Conservation (phyloP, 2,329 filamentous ascomycete genomes). For the Pezicula neosporulosa region DNA sequence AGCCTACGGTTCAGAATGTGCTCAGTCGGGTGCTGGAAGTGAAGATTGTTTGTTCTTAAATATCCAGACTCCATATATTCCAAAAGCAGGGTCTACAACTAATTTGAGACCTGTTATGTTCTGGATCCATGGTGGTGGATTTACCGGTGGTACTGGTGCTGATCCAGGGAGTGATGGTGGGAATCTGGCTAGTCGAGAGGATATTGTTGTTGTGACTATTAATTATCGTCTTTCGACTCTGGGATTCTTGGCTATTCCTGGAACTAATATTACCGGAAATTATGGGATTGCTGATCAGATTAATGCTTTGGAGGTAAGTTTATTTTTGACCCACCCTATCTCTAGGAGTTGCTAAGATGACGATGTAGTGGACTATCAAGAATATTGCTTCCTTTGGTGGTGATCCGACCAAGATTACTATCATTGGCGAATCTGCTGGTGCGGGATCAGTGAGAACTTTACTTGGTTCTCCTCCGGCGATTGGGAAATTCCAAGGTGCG, state of each 20-base stretch:
- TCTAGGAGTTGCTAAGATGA: background rate
- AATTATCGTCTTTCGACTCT: constrained; percentile 24
- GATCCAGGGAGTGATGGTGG: constrained; percentile 23
- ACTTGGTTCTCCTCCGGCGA: constrained; percentile 43
- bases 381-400: constrained; percentile 44
- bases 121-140: constrained; percentile 32
- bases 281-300: constrained; percentile 50
- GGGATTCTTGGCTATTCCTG: constrained; percentile 42
- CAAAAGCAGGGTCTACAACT: constrained; percentile 13
- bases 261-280: constrained; percentile 47
- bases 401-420: constrained; percentile 41
- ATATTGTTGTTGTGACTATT: constrained; percentile 24
- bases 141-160: constrained; percentile 16
- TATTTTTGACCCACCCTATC: background rate
- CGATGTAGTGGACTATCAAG: constrained; percentile 41
- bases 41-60: constrained; percentile 27
- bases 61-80: constrained; percentile 35
- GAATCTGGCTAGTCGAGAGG: constrained; percentile 23
- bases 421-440: constrained; percentile 48
- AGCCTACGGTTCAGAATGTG: constrained; percentile 31
- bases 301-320: constrained; percentile 38
- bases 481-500: constrained; percentile 42
- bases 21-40: constrained; percentile 29
- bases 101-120: constrained; percentile 30
- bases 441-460: constrained; percentile 45